These are phyloP conservation scores for Ramaria rubella DNA, from an alignment of 768 basidiomycete genomes.

Conservation along the genomic window DNA sequence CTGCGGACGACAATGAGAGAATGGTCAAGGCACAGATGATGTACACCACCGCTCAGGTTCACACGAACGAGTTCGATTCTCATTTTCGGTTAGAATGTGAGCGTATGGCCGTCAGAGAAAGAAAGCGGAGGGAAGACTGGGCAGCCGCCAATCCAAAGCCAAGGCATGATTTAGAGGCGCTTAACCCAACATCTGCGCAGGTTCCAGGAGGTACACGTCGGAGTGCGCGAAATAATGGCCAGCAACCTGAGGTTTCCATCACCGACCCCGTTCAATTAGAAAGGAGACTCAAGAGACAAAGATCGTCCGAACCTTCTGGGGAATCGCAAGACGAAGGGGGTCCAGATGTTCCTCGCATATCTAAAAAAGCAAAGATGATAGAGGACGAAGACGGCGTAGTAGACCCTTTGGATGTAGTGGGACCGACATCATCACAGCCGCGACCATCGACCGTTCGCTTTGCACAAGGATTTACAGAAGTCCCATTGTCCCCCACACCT, in stretches of 20 bases:
- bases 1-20: constrained; percentile 60
- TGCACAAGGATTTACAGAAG: constrained; percentile 25
- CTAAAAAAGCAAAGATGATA: constrained; percentile 46
- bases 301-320: constrained; percentile 47
- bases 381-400: constrained; percentile 29
- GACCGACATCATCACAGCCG: constrained; percentile 26
- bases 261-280: constrained; percentile 74
- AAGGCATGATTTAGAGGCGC: background rate
- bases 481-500: background rate
- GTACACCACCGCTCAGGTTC: constrained; percentile 79
- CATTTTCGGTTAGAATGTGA: constrained; percentile 78
- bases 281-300: constrained; percentile 64
- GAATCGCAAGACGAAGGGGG: constrained; percentile 47
- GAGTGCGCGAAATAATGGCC: constrained; percentile 69
- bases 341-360: constrained; percentile 34
- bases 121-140: constrained; percentile 52
- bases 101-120: constrained; percentile 74
- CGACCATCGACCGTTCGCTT: constrained; percentile 44
- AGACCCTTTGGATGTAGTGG: constrained; percentile 41
- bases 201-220: constrained; percentile 33
- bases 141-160: constrained; percentile 18
- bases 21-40: constrained; percentile 81
- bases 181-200: constrained; percentile 23
- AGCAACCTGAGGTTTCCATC: constrained; percentile 60
- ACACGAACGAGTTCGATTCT: constrained; percentile 79